Evolutionary conservation across 2,329 filamentous ascomycete species (phyloP), one percentile per base, ranked within the genome.

Genomic region (Fusarium praegraminearum): DNA sequence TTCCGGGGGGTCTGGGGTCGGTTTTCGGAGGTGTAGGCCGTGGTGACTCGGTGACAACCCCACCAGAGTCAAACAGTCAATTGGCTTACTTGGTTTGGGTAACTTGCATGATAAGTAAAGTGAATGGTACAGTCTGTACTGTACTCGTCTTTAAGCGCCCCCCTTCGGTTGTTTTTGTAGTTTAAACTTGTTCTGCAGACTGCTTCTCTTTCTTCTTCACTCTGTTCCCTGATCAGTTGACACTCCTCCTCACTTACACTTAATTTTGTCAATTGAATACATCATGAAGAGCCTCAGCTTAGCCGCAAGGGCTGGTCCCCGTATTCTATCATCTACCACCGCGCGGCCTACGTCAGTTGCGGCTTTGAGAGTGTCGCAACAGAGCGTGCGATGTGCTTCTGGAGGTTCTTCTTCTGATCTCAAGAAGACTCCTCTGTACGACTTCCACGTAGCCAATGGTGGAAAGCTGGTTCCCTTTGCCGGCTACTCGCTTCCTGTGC

Each of bases 381-480:
- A 75, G 65, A 62, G 71, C 55, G 36, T 68, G 41, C 76, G 77
- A 49, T 75, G 69, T 62, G 76, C 76, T 49, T 78, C 78, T 38
- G 69, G 65, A 24, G 70, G 73, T 28, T 66, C 75, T 18, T 64
- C 67, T 9, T 76, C 69, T 38, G 71, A 78, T 22, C 83, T 87
- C 69, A 83, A 80, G 74, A 90, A 86, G 81, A 97, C 93, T 4
- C 89, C 91, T 30, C 85, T 98, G 24, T 92, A 95, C 80, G 90
- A 93, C 74, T 83, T 97, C 24, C 92, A 97, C 79, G 76, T 94
- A 67, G 85, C 88, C 62, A 85, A 93, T 77, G 93, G 93, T 72
- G 96, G 87, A 72, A 98, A 97, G 83, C 96, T 98, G 89, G 95
- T 98, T 51, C 93, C 93, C n/a, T 99, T 98, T 81, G 95, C 93